Percentiles rank a stretch among this genome's conserved stretches.
Evolutionary conservation across 768 basidiomycete genomes (phyloP).

Genomic region (Trichaptum fuscoviolaceum): DNA sequence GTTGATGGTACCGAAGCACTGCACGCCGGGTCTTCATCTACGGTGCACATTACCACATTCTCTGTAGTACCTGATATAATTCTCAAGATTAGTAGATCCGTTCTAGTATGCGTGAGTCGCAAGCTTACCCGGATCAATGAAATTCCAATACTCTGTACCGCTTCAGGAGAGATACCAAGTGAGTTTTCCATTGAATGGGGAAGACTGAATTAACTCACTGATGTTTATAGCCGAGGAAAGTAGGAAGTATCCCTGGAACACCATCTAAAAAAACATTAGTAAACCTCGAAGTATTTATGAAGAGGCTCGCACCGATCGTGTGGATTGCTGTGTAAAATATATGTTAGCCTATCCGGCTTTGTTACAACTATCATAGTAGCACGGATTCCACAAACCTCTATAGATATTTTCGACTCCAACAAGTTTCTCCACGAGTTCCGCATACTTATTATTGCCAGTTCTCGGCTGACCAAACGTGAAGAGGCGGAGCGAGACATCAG

Average conservation of each 20-base stretch:
- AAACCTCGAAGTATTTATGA: background rate
- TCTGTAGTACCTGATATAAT: slow-evolving; percentile 21
- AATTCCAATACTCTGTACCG: slow-evolving; percentile 44
- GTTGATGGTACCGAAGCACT: slow-evolving; percentile 36
- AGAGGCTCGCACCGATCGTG: slow-evolving; percentile 29
- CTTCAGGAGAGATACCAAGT: slow-evolving; percentile 15
- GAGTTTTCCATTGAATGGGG: slow-evolving; percentile 18
- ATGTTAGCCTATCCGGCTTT: too few species aligned
- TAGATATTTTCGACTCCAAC: slow-evolving; percentile 35
- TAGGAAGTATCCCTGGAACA: slow-evolving; percentile 45
- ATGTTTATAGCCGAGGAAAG: slow-evolving; percentile 41
- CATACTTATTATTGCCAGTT: slow-evolving; percentile 37
- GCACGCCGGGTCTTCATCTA: slow-evolving; percentile 42
- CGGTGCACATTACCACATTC: slow-evolving; percentile 36
- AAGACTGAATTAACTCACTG: slow-evolving; percentile 24
- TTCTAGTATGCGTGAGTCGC: background rate
- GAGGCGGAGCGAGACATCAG: slow-evolving; percentile 18
- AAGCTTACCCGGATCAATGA: slow-evolving; percentile 32
- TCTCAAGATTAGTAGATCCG: background rate
- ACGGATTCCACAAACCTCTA: slow-evolving; percentile 27
- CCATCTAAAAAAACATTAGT: slow-evolving; percentile 30
- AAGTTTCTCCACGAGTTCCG: slow-evolving; percentile 32
- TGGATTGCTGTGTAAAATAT: slow-evolving; percentile 42
- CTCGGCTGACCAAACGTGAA: slow-evolving; percentile 53
- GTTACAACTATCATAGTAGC: background rate